A percentile compares a stretch with the other conserved stretches of the same genome.
These are phyloP conservation scores for Raphanus hybrid DNA, from an alignment of 441 rosid species.

Conservation along the genomic window DNA sequence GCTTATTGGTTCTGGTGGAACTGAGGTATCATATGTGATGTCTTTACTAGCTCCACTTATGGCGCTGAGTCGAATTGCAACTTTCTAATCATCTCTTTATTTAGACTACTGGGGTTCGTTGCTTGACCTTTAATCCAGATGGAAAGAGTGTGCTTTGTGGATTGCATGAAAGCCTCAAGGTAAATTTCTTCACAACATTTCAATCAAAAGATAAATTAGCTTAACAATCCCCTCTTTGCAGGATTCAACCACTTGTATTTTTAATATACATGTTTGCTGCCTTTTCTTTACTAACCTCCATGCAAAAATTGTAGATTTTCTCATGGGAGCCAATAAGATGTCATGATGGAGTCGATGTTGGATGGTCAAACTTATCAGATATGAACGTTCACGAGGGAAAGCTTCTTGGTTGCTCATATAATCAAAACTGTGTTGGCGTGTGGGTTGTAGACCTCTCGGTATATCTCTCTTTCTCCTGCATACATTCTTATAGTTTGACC, in stretches of 20 bases:
- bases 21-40: too few relatives aligned
- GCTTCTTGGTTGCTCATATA: slow-evolving; percentile 98
- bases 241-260: background rate
- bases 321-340: slow-evolving; percentile 99
- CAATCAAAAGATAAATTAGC: slow-evolving; percentile 1
- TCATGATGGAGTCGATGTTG: slow-evolving; percentile 93
- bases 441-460: slow-evolving; percentile 99
- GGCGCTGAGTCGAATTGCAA: background rate
- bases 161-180: slow-evolving; percentile 92
- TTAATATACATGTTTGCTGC: slow-evolving; percentile 23
- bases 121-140: slow-evolving; percentile 92
- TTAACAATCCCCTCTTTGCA: slow-evolving; percentile 4
- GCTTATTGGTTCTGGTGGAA: too few relatives aligned
- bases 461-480: slow-evolving; percentile 39
- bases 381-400: slow-evolving; percentile 96
- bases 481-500: slow-evolving; percentile 28
- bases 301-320: slow-evolving; percentile 65
- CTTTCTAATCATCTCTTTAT: slow-evolving; percentile 29
- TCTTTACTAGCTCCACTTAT: too few relatives aligned
- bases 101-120: slow-evolving; percentile 91
- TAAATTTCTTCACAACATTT: slow-evolving; percentile 40
- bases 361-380: slow-evolving; percentile 97
- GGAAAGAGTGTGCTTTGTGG: slow-evolving; percentile 98
- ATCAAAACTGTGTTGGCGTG: slow-evolving; percentile 98
- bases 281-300: slow-evolving; percentile 18